These are phyloP conservation scores for Nakaseomyces delphensis DNA, from an alignment of 1,139 yeast genomes.

Conservation along the genomic window DNA sequence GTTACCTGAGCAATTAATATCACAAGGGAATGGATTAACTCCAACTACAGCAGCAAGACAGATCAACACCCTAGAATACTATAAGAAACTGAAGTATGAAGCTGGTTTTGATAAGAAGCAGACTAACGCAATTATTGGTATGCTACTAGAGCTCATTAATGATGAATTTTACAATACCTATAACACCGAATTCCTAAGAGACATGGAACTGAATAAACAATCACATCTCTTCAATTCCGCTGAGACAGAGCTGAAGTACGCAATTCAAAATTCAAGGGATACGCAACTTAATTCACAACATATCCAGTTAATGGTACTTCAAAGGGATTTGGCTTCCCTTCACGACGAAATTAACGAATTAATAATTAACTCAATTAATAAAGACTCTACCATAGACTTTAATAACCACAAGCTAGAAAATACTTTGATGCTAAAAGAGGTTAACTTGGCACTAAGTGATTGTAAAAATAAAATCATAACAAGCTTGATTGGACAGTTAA, in stretches of 20 bases:
- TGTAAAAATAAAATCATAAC: conserved; percentile 80
- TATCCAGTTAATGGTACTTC: conserved; percentile 52
- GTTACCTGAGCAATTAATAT: conserved; percentile 25
- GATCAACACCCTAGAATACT: conserved; percentile 29
- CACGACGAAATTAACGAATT: conserved; percentile 73
- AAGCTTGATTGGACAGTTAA: conserved; percentile 69
- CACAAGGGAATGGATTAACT: conserved; percentile 24
- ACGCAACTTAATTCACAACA: conserved; percentile 62
- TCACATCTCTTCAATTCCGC: conserved; percentile 87
- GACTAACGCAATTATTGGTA: conserved; percentile 43
- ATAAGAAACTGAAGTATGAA: conserved; percentile 19
- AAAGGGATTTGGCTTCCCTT: conserved; percentile 60
- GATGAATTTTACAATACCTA: conserved; percentile 47
- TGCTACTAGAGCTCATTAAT: conserved; percentile 44
- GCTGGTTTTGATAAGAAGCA: conserved; percentile 30
- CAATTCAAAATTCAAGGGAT: conserved; percentile 66
- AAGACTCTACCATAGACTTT: conserved; percentile 74
- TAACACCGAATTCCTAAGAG: conserved; percentile 51
- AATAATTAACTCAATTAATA: conserved; percentile 49
- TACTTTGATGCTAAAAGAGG: conserved; percentile 61
- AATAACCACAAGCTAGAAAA: conserved; percentile 84
- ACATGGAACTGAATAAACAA: conserved; percentile 74
- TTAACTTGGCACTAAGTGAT: conserved; percentile 70
- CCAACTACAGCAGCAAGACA: conserved; percentile 23
- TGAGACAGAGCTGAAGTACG: conserved; percentile 76